phyloP scores from a whole-genome alignment of 306 rosid species.

The Sicyos baderoa region DNA sequence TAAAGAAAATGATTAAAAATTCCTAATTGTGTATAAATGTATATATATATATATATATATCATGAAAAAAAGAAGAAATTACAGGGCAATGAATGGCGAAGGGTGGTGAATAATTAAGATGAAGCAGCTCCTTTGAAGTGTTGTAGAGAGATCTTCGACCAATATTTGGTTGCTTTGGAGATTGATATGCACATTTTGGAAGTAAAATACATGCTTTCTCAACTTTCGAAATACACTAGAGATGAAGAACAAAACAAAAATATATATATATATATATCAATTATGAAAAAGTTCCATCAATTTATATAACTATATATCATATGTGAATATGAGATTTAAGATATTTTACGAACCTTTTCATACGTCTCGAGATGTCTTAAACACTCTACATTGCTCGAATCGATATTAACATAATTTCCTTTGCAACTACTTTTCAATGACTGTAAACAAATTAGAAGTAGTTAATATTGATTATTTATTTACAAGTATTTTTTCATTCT shows the following conservation, averaged over 20 bases:
- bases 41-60: too few species aligned
- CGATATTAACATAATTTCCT: constrained; percentile 30
- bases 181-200: background rate
- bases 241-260: background rate
- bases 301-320: too few species aligned
- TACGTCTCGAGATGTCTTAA: constrained; percentile 19
- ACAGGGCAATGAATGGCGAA: background rate
- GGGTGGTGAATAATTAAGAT: background rate
- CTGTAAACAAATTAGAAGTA: background rate
- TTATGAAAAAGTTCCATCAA: too few species aligned
- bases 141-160: background rate
- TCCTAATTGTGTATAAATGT: too few species aligned
- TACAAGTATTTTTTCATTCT: too few species aligned
- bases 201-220: background rate
- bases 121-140: background rate
- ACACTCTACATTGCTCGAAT: constrained; percentile 31
- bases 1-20: background rate
- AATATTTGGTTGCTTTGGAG: background rate
- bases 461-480: too few species aligned
- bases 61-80: background rate
- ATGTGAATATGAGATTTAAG: background rate
- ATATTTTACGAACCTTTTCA: constrained; percentile 18
- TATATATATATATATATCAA: background rate
- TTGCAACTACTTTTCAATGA: constrained; percentile 33
- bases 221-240: background rate